phyloP scores from a whole-genome alignment of 108 stramenopile species.

The Schizochytrium sp. region DNA sequence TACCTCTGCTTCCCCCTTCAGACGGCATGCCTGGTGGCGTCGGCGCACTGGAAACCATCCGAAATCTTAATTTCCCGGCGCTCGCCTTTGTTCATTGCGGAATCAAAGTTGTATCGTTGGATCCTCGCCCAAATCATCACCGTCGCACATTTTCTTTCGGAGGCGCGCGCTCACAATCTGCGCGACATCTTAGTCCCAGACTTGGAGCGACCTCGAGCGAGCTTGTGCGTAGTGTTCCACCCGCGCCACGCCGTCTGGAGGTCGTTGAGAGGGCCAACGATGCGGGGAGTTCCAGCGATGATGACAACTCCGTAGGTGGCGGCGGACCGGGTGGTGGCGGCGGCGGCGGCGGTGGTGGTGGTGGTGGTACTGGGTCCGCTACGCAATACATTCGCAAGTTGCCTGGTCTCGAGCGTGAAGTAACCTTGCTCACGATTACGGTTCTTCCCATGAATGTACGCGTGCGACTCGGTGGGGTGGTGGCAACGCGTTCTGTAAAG shows the following conservation, averaged over 20 bases:
- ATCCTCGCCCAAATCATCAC: not conserved
- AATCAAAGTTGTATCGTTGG: not conserved
- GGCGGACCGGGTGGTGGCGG: not conserved
- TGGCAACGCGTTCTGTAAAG: slow-evolving; percentile 82
- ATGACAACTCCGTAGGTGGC: not conserved
- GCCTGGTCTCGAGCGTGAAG: not conserved
- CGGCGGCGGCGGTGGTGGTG: no score
- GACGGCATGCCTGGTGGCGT: not conserved
- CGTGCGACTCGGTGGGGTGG: slow-evolving; percentile 82
- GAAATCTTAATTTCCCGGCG: not conserved
- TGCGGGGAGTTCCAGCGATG: not conserved
- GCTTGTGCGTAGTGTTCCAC: not conserved
- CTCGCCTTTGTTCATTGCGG: not conserved
- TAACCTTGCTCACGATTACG: not conserved
- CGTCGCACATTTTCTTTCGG: not conserved
- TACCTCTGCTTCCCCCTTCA: not conserved
- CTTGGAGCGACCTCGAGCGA: not conserved
- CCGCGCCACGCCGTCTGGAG: not conserved
- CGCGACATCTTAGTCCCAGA: not conserved
- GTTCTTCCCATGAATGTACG: slow-evolving; percentile 42
- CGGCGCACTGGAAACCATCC: not conserved
- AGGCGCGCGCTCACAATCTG: not conserved
- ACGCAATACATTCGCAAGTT: not conserved
- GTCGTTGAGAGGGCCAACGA: not conserved
- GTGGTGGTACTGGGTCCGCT: not conserved